Evolutionary conservation across 345 rosid species (phyloP).

Genomic region (Isatis tinctoria): DNA sequence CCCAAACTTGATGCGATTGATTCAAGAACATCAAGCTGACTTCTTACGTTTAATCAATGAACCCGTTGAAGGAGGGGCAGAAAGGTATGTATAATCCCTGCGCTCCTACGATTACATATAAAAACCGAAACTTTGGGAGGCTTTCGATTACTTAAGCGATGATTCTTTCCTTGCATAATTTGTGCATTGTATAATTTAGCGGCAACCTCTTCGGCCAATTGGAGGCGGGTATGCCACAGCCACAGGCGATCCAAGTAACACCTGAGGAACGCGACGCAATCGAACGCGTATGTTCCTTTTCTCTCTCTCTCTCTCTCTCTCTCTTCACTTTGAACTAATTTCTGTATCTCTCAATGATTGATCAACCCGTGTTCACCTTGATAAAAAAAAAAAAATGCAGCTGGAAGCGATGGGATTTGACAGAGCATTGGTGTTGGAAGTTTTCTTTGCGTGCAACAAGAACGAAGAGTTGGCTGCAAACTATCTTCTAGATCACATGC

Average conservation of each 20-base stretch:
- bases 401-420: constrained; percentile 94
- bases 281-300: constrained; percentile 51
- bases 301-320: neutral
- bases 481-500: constrained; percentile 85
- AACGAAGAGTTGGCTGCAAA: constrained; percentile 92
- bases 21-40: constrained; percentile 88
- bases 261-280: constrained; percentile 90
- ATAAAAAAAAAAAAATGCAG: constrained; percentile 31
- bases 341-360: neutral
- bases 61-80: constrained; percentile 74
- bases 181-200: constrained; percentile 32
- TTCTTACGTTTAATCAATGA: constrained; percentile 84
- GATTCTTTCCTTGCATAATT: neutral
- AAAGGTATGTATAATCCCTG: constrained; percentile 51
- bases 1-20: constrained; percentile 75
- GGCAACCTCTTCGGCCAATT: constrained; percentile 57
- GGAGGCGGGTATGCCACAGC: constrained; percentile 70
- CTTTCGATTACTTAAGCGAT: neutral
- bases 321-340: neutral
- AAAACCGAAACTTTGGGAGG: neutral
- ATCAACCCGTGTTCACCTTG: neutral
- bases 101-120: neutral
- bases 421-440: constrained; percentile 70
- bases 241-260: constrained; percentile 67
- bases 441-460: constrained; percentile 92